phyloP scores from a whole-genome alignment of 2,329 filamentous ascomycete species.

The Fusarium sp. region DNA sequence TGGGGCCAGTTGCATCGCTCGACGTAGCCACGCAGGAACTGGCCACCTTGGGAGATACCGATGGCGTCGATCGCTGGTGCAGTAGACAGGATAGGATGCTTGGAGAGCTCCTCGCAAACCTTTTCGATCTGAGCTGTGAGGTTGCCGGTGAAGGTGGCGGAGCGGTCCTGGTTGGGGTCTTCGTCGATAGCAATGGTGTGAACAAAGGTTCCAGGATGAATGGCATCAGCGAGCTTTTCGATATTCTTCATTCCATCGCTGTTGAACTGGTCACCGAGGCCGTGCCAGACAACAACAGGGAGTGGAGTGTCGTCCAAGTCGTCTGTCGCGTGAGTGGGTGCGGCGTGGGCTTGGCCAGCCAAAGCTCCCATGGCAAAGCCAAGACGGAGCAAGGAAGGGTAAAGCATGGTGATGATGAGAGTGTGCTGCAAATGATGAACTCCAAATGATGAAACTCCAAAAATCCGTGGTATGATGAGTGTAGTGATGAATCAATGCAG shows the following conservation, averaged over 20 bases:
- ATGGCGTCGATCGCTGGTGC: slow-evolving; percentile 90
- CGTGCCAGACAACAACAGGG: slow-evolving; percentile 96
- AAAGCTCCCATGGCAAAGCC: slow-evolving; percentile 54
- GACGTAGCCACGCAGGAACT: slow-evolving; percentile 93
- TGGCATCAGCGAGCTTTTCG: slow-evolving; percentile 77
- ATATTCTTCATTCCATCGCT: slow-evolving; percentile 81
- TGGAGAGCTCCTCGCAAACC: slow-evolving; percentile 83
- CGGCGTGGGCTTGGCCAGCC: slow-evolving; percentile 41
- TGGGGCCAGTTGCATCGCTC: slow-evolving; percentile 86
- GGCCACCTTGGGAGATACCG: slow-evolving; percentile 95
- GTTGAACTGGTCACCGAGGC: slow-evolving; percentile 80
- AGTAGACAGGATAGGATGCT: slow-evolving; percentile 84
- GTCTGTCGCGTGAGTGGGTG: slow-evolving; percentile 45
- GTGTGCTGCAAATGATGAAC: slow-evolving; percentile 8
- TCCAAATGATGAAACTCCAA: slow-evolving; percentile 13
- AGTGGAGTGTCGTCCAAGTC: slow-evolving; percentile 76
- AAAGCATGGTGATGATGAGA: slow-evolving; percentile 34
- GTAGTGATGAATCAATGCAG: slow-evolving; percentile 16
- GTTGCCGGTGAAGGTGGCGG: slow-evolving; percentile 92
- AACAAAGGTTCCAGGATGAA: slow-evolving; percentile 87
- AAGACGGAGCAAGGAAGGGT: slow-evolving; percentile 44
- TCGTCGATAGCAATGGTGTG: slow-evolving; percentile 83
- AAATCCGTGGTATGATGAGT: slow-evolving; percentile 4
- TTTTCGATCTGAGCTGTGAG: slow-evolving; percentile 81
- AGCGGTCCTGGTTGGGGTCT: slow-evolving; percentile 78